Base-by-base conservation (phyloP, 108 stramenopile species). In the Stephanodiscus triporus region DNA sequence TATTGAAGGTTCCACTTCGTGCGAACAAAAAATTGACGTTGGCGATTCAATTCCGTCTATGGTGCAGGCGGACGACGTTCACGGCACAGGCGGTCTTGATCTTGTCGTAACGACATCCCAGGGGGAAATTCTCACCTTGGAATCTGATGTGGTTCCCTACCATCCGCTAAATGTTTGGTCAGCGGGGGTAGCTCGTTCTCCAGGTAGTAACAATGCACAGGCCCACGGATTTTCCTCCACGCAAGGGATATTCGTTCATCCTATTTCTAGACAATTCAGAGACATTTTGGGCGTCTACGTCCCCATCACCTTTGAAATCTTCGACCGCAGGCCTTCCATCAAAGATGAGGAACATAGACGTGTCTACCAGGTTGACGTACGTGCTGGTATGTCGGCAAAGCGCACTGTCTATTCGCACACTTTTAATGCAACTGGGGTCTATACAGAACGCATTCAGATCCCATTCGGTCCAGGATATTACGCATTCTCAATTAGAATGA, bases 61-160 rank as follows among this genome's bases (percentile, higher is more conserved):
- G 87, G 89, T 93, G 1, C 88, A 89, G 70, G 92, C 85, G n/a
- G 92, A 93, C 63, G 92, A 93, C 66, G 88, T 93, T 6, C 90
- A 93, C 73, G 92, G 92, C 8, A 91, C 87, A 10, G 80, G 85
- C 61, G 80, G 72, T 26, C 66, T 93, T 17, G 92, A 93, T 72
- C 80, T 93, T 19, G 86, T 93, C 30, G 80, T 91, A 16, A 82
- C 92, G n/a, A 89, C 92, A 0, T 72, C 76, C 13, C 66, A 79
- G 23, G 92, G 92, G 13, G 89, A 93, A 55, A 80, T 91, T 42
- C 66, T 93, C 6, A 93, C 92, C 11, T 49, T 93, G 34, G 88
- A 91, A 62, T 88, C 87, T 9, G 76, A 81, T 23, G 80, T 85
- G 10, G 83, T 84, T 7, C 88, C 89, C 2, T 93, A 81, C 54